Base-by-base conservation (phyloP, 805 yeast genomes). In the Sugiyamaella smithiae region DNA sequence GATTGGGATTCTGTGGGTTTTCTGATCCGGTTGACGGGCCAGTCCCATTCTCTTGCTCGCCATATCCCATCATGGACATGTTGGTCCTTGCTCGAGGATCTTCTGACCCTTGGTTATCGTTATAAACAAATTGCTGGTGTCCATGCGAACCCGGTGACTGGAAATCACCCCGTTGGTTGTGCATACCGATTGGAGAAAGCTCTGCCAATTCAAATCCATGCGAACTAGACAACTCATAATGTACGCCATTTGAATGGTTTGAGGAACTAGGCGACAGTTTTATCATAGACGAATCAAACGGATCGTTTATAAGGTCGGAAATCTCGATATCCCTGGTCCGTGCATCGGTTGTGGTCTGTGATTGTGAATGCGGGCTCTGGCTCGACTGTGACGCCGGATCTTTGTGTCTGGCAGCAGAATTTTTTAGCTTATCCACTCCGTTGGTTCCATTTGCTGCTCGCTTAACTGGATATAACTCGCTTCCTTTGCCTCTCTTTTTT, bases 401-500 rank as follows among this genome's bases (percentile, higher is more conserved):
- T 20, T 35, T 19, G 16, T 16, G 3, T 14, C 20, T 35, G 20
- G 11, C 8, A 3, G 40, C 31, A 44, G 41, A 4, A 14, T 42
- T 37, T 5, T n/a, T 41, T 14, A 14, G 24, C 26, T 14, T 14
- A 12, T 29, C 46, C 11, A 20, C 6, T 16, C 43, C 44, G 22
- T 43, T 22, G 24, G 17, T 12, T 5, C 44, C 44, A 38, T 26
- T 24, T 7, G 36, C n/a, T 5, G 19, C 9, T 17, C 23, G 11
- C 41, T 48, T 48, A 5, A 22, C 20, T 3, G 47, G 38, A 33
- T 43, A 48, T 29, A 46, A 24, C 14, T 48, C 48, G 40, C 51
- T 48, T 6, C 51, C 51, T 37, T 43, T 48, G 5, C 51, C 51
- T 8, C 51, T 25, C 26, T 48, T 48, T 28, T 48, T 48, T 17